Conservation (phyloP, 2,329 filamentous ascomycete species). For the Fusarium metavorans region DNA sequence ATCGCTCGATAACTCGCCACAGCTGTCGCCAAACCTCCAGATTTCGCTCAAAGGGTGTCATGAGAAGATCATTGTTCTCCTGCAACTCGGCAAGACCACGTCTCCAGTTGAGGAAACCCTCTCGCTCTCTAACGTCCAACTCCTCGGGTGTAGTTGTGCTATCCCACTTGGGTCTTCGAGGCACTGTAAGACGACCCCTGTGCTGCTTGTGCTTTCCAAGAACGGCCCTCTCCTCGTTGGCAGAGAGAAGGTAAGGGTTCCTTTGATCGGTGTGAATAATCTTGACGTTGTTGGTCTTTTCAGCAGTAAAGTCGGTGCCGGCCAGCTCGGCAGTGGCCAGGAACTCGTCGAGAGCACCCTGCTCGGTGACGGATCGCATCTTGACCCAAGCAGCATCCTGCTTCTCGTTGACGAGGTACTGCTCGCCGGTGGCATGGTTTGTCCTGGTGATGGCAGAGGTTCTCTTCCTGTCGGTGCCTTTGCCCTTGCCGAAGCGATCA, state of each 20-base stretch:
- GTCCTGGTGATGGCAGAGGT: slow-evolving; percentile 71
- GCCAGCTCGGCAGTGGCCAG: slow-evolving; percentile 94
- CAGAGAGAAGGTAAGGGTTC: slow-evolving; percentile 92
- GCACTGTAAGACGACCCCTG: slow-evolving; percentile 84
- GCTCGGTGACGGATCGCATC: slow-evolving; percentile 98
- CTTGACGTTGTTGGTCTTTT: slow-evolving; percentile 99
- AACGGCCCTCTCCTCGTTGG: slow-evolving; percentile 82
- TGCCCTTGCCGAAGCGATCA: slow-evolving; percentile 95
- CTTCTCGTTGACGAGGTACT: slow-evolving; percentile 91
- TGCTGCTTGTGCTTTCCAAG: slow-evolving; percentile 87
- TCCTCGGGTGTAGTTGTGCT: slow-evolving; percentile 84
- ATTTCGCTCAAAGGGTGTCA: slow-evolving; percentile 98
- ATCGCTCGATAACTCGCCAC: slow-evolving; percentile 97
- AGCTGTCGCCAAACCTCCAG: slow-evolving; percentile 97
- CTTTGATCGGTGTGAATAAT: slow-evolving; percentile 97
- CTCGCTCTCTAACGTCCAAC: slow-evolving; percentile 82
- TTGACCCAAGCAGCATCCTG: slow-evolving; percentile 98
- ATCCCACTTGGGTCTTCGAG: slow-evolving; percentile 91
- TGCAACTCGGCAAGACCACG: slow-evolving; percentile 91
- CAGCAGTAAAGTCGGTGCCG: slow-evolving; percentile 98
- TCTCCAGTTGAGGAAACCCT: slow-evolving; percentile 88
- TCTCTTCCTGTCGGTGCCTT: slow-evolving; percentile 84
- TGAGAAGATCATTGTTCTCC: slow-evolving; percentile 91
- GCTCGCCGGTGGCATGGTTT: slow-evolving; percentile 83
- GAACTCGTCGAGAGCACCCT: slow-evolving; percentile 96